These are phyloP conservation scores for Phytophthora hibernalis DNA, from an alignment of 352 stramenopile species.

Conservation along the genomic window DNA sequence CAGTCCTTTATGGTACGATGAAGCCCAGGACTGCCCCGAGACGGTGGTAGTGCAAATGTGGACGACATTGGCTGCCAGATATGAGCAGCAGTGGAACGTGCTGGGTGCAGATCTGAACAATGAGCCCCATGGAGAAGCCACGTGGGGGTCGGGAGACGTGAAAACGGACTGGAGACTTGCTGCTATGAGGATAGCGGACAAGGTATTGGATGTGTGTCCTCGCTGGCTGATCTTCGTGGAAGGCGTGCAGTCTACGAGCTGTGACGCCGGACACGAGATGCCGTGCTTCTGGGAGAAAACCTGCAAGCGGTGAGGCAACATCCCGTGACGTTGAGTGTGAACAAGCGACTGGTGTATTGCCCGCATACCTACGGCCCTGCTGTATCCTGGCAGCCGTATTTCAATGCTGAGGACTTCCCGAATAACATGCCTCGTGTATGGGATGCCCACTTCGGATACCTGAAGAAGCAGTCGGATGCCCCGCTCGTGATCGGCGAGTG, in stretches of 20 bases:
- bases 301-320: conserved; percentile 36
- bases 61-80: conserved; percentile 44
- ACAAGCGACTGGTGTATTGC: conserved; percentile 58
- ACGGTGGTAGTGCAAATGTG: conserved; percentile 40
- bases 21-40: conserved; percentile 24
- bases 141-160: conserved; percentile 49
- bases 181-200: conserved; percentile 31
- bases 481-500: conserved; percentile 70
- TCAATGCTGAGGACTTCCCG: conserved; percentile 44
- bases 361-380: conserved; percentile 60
- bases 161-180: conserved; percentile 60
- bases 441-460: conserved; percentile 64
- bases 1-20: conserved; percentile 54
- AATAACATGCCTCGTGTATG: conserved; percentile 63
- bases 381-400: conserved; percentile 55
- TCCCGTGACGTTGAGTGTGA: conserved; percentile 38
- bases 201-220: conserved; percentile 39
- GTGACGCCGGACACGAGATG: conserved; percentile 31
- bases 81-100: conserved; percentile 52
- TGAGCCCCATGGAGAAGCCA: conserved; percentile 57
- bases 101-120: conserved; percentile 65
- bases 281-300: conserved; percentile 66
- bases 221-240: conserved; percentile 66
- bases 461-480: conserved; percentile 37
- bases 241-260: conserved; percentile 50